phyloP scores from a whole-genome alignment of 2,329 filamentous ascomycete genomes.

The Sporothrix brunneoviolacea region DNA sequence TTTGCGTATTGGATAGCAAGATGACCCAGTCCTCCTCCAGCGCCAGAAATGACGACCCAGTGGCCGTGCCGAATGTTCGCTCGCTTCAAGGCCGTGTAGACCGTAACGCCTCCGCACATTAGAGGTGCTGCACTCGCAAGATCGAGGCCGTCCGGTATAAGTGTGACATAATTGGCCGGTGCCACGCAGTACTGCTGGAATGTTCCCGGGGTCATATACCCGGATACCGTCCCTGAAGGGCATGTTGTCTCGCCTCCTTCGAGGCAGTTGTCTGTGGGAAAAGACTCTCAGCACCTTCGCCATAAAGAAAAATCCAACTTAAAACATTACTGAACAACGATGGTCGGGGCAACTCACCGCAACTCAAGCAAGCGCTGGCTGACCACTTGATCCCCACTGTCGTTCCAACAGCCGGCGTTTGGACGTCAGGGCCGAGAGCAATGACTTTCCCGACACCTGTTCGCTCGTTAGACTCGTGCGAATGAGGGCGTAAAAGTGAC shows the following conservation, averaged over 20 bases:
- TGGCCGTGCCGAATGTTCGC: conserved; percentile 12
- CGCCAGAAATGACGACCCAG: conserved; percentile 16
- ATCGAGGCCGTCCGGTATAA: conserved; percentile 21
- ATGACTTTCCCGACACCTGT: background rate
- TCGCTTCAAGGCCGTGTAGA: conserved; percentile 16
- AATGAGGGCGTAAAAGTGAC: too few species aligned
- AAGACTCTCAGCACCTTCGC: too few species aligned
- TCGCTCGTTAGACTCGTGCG: too few species aligned
- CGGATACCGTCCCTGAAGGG: conserved; percentile 12
- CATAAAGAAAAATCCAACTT: too few species aligned
- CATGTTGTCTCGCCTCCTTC: background rate
- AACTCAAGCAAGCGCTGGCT: background rate
- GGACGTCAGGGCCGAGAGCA: background rate
- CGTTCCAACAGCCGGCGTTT: background rate
- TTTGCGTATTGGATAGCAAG: conserved; percentile 18
- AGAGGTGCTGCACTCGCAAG: conserved; percentile 20
- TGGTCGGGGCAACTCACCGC: background rate
- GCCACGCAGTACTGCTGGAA: conserved; percentile 22
- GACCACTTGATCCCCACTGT: background rate
- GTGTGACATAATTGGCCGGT: conserved; percentile 35
- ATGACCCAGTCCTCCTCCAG: conserved; percentile 30
- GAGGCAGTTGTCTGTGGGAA: background rate
- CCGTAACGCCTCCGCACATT: conserved; percentile 21
- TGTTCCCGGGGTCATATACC: conserved; percentile 16
- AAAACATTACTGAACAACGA: too few species aligned